Percentiles rank a stretch among this genome's conserved stretches.
Conservation (phyloP, 2,329 filamentous ascomycete species). For the Cladophialophora exuberans region DNA sequence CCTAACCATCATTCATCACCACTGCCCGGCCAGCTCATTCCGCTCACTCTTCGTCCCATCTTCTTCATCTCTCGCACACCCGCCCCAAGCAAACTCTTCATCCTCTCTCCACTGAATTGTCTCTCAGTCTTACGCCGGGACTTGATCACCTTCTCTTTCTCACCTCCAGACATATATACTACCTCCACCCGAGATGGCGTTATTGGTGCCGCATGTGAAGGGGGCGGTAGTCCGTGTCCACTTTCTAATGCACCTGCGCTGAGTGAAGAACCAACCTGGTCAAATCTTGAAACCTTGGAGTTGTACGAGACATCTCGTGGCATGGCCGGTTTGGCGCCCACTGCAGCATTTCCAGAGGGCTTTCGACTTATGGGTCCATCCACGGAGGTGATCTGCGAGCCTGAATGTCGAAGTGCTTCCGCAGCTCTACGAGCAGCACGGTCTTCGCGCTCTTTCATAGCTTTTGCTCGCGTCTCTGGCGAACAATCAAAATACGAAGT, state of each 20-base stretch:
- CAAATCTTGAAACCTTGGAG: background rate
- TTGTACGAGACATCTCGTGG: background rate
- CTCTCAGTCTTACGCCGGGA: conserved; percentile 19
- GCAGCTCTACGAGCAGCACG: conserved; percentile 13
- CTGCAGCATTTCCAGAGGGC: background rate
- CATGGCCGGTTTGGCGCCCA: background rate
- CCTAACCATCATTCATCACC: conserved; percentile 20
- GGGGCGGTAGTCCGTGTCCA: conserved; percentile 14
- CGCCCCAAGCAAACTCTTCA: conserved; percentile 29
- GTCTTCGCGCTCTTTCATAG: conserved; percentile 17
- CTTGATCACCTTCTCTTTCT: conserved; percentile 23
- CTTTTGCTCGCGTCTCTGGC: conserved; percentile 15
- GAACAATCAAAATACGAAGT: conserved; percentile 23
- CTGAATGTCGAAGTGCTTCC: conserved; percentile 13
- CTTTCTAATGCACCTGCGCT: conserved; percentile 21
- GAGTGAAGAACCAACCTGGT: conserved; percentile 6
- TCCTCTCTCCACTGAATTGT: conserved; percentile 26
- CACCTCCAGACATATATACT: conserved; percentile 19
- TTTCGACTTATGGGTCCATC: background rate
- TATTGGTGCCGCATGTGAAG: too few relatives aligned
- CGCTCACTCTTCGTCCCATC: conserved; percentile 29
- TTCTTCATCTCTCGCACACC: conserved; percentile 29
- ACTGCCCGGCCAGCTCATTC: conserved; percentile 24
- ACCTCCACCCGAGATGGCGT: conserved; percentile 11
- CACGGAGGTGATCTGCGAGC: background rate